Conservation (phyloP, 441 rosid species). For the Isatis lusitanica region DNA sequence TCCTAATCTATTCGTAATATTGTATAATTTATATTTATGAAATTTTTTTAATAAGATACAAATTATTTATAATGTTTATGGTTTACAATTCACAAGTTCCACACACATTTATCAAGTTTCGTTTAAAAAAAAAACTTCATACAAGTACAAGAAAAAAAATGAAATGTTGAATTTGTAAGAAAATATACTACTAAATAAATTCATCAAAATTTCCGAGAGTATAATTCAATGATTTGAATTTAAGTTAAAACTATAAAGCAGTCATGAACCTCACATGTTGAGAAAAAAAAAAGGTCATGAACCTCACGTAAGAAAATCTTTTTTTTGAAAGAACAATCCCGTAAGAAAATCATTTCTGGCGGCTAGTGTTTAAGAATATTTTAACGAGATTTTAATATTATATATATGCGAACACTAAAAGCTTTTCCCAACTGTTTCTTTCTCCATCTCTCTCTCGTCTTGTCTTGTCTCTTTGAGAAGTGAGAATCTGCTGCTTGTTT, state of each 20-base stretch:
- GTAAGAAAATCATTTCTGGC: conserved; percentile 17
- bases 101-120: too few species aligned
- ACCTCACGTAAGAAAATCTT: conserved; percentile 17
- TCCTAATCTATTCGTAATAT: too few species aligned
- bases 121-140: too few species aligned
- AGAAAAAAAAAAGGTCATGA: too few species aligned
- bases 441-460: not conserved
- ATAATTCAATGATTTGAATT: too few species aligned
- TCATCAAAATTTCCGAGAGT: not conserved
- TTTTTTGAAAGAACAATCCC: too few species aligned
- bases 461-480: not conserved
- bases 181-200: not conserved
- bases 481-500: not conserved
- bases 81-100: too few species aligned
- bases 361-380: conserved; percentile 1
- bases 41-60: too few species aligned
- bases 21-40: too few species aligned
- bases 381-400: not conserved
- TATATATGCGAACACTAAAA: not conserved
- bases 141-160: not conserved
- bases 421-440: not conserved
- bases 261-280: conserved; percentile 15
- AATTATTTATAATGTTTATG: too few species aligned
- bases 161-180: not conserved
- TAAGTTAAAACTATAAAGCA: not conserved